A percentile compares a stretch with the other conserved stretches of the same genome.
Evolutionary conservation across 2,329 filamentous ascomycete species (phyloP).

Genomic region (Colletotrichum tofieldiae): DNA sequence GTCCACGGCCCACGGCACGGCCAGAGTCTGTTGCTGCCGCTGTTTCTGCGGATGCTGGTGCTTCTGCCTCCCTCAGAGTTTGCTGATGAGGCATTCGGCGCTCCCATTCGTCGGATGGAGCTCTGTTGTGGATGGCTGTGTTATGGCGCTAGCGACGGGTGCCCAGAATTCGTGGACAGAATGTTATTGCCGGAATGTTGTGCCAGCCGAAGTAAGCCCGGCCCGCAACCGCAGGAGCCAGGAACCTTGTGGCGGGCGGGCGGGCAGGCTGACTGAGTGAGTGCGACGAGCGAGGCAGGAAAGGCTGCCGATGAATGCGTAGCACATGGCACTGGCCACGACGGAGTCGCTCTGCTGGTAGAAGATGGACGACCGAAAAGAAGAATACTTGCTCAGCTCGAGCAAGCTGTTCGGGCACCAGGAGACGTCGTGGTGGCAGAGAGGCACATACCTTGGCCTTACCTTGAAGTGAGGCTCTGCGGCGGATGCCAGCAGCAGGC

Average conservation of each 20-base stretch:
- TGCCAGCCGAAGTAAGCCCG: constrained; percentile 40
- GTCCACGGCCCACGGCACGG: constrained; percentile 29
- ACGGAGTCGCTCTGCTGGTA: not conserved
- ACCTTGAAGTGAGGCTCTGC: constrained; percentile 40
- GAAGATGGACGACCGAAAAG: not conserved
- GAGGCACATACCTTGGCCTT: constrained; percentile 41
- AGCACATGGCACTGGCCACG: constrained; percentile 16
- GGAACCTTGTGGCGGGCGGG: not conserved
- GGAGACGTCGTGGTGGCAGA: not conserved
- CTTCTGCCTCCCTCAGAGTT: constrained; percentile 34
- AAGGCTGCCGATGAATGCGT: constrained; percentile 20
- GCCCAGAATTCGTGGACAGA: constrained; percentile 32
- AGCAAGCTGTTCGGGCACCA: constrained; percentile 5
- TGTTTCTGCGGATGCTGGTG: constrained; percentile 10
- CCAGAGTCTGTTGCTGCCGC: constrained; percentile 9
- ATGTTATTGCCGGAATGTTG: constrained; percentile 42
- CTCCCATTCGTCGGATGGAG: constrained; percentile 30
- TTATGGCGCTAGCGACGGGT: constrained; percentile 43
- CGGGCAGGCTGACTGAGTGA: constrained; percentile 19
- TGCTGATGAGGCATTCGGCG: constrained; percentile 20
- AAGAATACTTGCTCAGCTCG: constrained; percentile 10
- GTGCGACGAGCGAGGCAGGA: constrained; percentile 17
- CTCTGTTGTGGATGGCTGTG: constrained; percentile 41
- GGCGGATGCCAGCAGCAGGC: constrained; percentile 38
- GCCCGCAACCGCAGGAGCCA: constrained; percentile 6